phyloP scores from a whole-genome alignment of 805 yeast species.

The Cyberlindnera suaveolens region DNA sequence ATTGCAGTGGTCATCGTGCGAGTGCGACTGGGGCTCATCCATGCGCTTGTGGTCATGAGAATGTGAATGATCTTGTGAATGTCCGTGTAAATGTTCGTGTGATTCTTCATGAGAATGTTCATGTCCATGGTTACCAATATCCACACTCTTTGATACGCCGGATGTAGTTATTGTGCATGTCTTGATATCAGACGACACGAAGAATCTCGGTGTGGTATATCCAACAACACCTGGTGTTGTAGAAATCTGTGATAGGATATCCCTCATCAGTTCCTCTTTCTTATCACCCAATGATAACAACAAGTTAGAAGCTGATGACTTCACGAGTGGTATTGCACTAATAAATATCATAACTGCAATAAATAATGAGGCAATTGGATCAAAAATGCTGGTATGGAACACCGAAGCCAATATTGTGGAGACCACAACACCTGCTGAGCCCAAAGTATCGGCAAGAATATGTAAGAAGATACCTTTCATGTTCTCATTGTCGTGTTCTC shows the following conservation, averaged over 20 bases:
- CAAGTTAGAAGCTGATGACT: constrained; percentile 71
- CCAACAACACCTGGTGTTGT: constrained; percentile 75
- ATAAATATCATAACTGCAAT: constrained; percentile 75
- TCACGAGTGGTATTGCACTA: constrained; percentile 80
- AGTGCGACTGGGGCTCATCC: constrained; percentile 4
- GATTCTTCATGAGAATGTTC: neutral
- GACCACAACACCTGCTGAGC: constrained; percentile 94
- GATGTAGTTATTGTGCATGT: constrained; percentile 17
- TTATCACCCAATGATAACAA: constrained; percentile 53
- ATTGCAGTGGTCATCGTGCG: constrained; percentile 9
- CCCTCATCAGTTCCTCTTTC: constrained; percentile 58
- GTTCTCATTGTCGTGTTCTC: constrained; percentile 47
- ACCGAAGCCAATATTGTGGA: constrained; percentile 74
- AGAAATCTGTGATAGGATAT: constrained; percentile 60
- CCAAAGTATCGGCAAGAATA: constrained; percentile 90
- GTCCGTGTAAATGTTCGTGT: constrained; percentile 6
- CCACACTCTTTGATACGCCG: constrained; percentile 20
- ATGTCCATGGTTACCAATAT: constrained; percentile 31
- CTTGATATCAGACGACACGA: constrained; percentile 52
- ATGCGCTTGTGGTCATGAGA: constrained; percentile 1
- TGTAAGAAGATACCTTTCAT: constrained; percentile 94
- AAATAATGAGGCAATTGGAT: constrained; percentile 85
- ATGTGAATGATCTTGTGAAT: constrained; percentile 1
- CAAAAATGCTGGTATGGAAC: constrained; percentile 69
- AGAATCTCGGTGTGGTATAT: constrained; percentile 84